Percentiles rank a stretch among this genome's conserved stretches.
These are phyloP conservation scores for Geotrichum candidum DNA, from an alignment of 1,139 yeast genomes.

Conservation along the genomic window DNA sequence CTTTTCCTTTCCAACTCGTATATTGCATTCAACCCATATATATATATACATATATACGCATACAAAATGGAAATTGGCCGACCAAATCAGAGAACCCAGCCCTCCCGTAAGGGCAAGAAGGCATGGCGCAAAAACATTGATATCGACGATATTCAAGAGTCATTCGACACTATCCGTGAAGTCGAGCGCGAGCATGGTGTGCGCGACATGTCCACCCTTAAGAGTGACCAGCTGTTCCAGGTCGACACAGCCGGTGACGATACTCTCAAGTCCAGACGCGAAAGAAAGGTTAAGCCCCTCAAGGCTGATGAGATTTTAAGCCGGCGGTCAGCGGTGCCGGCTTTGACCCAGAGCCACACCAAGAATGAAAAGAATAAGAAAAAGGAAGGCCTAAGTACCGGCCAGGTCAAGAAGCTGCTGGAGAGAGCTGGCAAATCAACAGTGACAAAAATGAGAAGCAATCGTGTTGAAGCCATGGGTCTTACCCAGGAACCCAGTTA, in stretches of 20 bases:
- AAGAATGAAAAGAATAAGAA: conserved; percentile 36
- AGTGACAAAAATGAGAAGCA: conserved; percentile 40
- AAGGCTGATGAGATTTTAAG: conserved; percentile 72
- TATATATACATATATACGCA: conserved; percentile 2
- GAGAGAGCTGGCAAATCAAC: conserved; percentile 60
- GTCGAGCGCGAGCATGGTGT: conserved; percentile 47
- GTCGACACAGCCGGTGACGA: conserved; percentile 68
- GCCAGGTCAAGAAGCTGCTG: conserved; percentile 64
- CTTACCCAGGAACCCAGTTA: conserved; percentile 45
- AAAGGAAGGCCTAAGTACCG: conserved; percentile 56
- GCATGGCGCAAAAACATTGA: conserved; percentile 97
- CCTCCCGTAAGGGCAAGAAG: conserved; percentile 85
- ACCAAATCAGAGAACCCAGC: conserved; percentile 43
- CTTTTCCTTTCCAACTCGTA: not conserved
- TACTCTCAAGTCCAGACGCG: conserved; percentile 31
- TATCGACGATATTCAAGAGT: conserved; percentile 66
- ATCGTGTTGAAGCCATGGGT: conserved; percentile 53
- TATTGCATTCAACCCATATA: not conserved
- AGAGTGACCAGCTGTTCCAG: conserved; percentile 48
- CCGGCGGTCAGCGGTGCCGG: conserved; percentile 74
- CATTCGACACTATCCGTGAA: conserved; percentile 64
- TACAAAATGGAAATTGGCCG: conserved; percentile 30
- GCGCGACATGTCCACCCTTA: conserved; percentile 22
- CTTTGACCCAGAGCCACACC: conserved; percentile 43
- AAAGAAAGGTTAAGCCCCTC: conserved; percentile 40